Evolutionary conservation across 139 green algal species (phyloP).

Genomic region (Chara braunii): DNA sequence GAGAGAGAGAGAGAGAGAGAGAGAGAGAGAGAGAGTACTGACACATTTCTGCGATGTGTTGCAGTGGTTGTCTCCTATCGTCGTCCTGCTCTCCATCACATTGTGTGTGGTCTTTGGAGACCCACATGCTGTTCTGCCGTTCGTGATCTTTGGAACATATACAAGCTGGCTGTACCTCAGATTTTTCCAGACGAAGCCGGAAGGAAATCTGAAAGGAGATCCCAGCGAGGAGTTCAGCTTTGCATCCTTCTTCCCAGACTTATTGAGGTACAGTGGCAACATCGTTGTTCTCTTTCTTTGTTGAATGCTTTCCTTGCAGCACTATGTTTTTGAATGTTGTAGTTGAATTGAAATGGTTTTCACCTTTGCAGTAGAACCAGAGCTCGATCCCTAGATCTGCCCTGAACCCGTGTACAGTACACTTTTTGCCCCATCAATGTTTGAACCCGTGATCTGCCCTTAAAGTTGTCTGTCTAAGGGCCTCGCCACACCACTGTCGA

Average conservation of each 20-base stretch:
- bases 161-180: slow-evolving; percentile 80
- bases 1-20: too few species aligned
- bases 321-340: too few species aligned
- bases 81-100: slow-evolving; percentile 35
- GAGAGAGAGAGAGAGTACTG: too few species aligned
- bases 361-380: too few species aligned
- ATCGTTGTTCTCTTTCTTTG: neutral
- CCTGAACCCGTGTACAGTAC: too few species aligned
- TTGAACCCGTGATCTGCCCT: too few species aligned
- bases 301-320: neutral
- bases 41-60: too few species aligned
- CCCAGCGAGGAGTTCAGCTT: slow-evolving; percentile 77
- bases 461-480: too few species aligned
- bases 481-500: too few species aligned
- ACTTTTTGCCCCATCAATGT: too few species aligned
- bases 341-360: too few species aligned
- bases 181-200: slow-evolving; percentile 72
- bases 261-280: slow-evolving; percentile 41
- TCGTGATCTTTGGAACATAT: slow-evolving; percentile 69
- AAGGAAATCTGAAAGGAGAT: slow-evolving; percentile 59
- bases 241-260: slow-evolving; percentile 70
- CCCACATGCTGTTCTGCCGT: slow-evolving; percentile 50
- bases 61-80: slow-evolving; percentile 62
- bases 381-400: too few species aligned
- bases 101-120: slow-evolving; percentile 16